Percentiles rank a stretch among this genome's conserved stretches.
Conservation (phyloP, 768 basidiomycete species). For the Tylopilus plumbeoviolaceoides region DNA sequence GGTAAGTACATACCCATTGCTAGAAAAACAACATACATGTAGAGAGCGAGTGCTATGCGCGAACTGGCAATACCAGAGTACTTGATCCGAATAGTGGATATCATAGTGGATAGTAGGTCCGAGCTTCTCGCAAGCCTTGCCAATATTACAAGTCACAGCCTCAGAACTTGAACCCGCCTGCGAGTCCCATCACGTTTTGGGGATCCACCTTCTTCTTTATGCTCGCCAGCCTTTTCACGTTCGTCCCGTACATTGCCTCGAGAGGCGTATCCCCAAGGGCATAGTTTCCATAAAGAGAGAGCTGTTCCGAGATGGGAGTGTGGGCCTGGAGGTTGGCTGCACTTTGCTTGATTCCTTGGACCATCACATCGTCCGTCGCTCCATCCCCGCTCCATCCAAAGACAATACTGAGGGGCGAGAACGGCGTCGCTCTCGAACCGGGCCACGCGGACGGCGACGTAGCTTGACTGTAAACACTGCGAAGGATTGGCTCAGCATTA, state of each 20-base stretch:
- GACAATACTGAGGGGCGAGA: slow-evolving; percentile 45
- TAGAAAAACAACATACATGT: neutral
- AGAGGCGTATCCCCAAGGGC: slow-evolving; percentile 51
- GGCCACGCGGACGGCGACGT: slow-evolving; percentile 44
- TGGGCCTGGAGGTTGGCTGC: slow-evolving; percentile 38
- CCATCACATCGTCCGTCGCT: slow-evolving; percentile 37
- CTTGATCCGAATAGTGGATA: neutral
- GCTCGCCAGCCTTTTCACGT: slow-evolving; percentile 37
- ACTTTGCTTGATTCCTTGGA: slow-evolving; percentile 37
- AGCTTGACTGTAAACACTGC: slow-evolving; percentile 37
- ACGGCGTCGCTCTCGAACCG: slow-evolving; percentile 33
- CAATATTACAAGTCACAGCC: neutral
- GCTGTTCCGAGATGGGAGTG: slow-evolving; percentile 41
- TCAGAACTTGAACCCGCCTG: slow-evolving; percentile 62
- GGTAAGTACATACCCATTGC: neutral
- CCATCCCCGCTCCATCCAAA: slow-evolving; percentile 41
- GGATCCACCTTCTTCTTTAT: slow-evolving; percentile 52
- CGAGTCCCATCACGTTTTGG: slow-evolving; percentile 55
- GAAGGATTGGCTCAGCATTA: slow-evolving; percentile 50
- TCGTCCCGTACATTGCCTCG: slow-evolving; percentile 46
- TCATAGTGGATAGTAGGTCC: slow-evolving; percentile 5
- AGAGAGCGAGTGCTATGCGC: neutral
- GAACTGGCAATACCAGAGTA: neutral
- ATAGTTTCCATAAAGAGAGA: slow-evolving; percentile 57
- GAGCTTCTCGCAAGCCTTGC: neutral